A percentile compares a stretch with the other conserved stretches of the same genome.
Conservation (phyloP, 768 basidiomycete genomes). For the Mycena crocata region DNA sequence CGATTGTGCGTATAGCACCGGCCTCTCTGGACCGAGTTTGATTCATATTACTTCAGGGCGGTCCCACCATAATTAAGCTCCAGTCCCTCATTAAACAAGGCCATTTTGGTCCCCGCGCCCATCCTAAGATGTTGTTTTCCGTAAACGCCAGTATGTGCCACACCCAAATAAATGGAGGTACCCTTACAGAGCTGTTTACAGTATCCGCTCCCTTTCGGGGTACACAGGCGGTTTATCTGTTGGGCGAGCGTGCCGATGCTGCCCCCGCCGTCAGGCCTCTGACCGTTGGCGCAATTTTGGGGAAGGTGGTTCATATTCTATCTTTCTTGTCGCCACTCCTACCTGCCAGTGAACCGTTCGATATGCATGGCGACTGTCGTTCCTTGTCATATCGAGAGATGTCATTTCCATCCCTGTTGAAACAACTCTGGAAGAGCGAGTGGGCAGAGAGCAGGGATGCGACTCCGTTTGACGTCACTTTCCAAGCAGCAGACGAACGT, state of each 20-base stretch:
- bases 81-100: conserved; percentile 53
- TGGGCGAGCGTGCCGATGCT: conserved; percentile 55
- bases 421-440: conserved; percentile 57
- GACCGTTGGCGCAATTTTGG: conserved; percentile 52
- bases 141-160: conserved; percentile 51
- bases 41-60: conserved; percentile 49
- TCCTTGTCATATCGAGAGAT: conserved; percentile 53
- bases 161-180: background rate
- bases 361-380: conserved; percentile 58
- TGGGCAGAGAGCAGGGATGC: conserved; percentile 62
- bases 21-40: background rate
- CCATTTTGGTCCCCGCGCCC: conserved; percentile 53
- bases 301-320: conserved; percentile 53
- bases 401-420: conserved; percentile 45
- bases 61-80: conserved; percentile 59
- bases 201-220: conserved; percentile 63
- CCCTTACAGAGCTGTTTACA: conserved; percentile 29
- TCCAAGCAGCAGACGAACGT: conserved; percentile 55
- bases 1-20: conserved; percentile 50
- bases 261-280: conserved; percentile 55
- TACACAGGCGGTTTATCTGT: conserved; percentile 57
- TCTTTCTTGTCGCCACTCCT: conserved; percentile 58
- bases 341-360: conserved; percentile 44
- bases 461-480: conserved; percentile 60
- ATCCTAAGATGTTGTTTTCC: conserved; percentile 61